Conservation (phyloP, 768 basidiomycete species). For the Daedalea quercina region DNA sequence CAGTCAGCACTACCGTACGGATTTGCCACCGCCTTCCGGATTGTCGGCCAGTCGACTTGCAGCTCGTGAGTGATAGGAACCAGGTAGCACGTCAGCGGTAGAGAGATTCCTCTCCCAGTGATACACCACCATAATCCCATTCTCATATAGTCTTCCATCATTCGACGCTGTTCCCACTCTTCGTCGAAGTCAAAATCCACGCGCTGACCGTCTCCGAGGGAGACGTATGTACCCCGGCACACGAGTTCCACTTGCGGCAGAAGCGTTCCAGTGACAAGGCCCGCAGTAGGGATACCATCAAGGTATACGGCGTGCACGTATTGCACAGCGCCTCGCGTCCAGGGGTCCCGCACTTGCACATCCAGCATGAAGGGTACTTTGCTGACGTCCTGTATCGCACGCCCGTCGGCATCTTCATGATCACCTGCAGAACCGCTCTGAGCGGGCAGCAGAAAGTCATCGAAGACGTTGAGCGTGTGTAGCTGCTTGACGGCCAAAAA, state of each 20-base stretch:
- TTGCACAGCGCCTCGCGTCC: slow-evolving; percentile 47
- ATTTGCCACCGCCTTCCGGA: slow-evolving; percentile 41
- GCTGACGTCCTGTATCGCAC: slow-evolving; percentile 34
- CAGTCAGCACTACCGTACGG: slow-evolving; percentile 51
- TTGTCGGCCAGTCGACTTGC: slow-evolving; percentile 52
- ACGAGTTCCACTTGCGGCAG: slow-evolving; percentile 43
- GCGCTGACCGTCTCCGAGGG: slow-evolving; percentile 24
- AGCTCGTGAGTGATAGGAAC: slow-evolving; percentile 49
- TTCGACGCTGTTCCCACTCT: slow-evolving; percentile 37
- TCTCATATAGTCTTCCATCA: slow-evolving; percentile 63
- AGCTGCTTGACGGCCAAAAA: slow-evolving; percentile 72
- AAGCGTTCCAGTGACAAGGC: slow-evolving; percentile 59
- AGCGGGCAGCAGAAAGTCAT: slow-evolving; percentile 76
- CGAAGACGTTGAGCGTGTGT: slow-evolving; percentile 66
- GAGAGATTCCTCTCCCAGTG: slow-evolving; percentile 47
- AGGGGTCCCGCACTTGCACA: slow-evolving; percentile 60
- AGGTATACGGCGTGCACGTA: slow-evolving; percentile 61
- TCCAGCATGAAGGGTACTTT: slow-evolving; percentile 47
- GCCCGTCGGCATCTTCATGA: slow-evolving; percentile 49
- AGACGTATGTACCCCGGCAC: slow-evolving; percentile 30
- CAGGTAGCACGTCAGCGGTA: slow-evolving; percentile 53
- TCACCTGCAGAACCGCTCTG: slow-evolving; percentile 41
- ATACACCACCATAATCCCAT: slow-evolving; percentile 56
- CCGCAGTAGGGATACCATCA: slow-evolving; percentile 44
- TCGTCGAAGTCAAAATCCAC: slow-evolving; percentile 39